These are phyloP conservation scores for Gnomoniopsis smithogilvyi DNA, from an alignment of 2,329 filamentous ascomycete genomes.

Conservation along the genomic window DNA sequence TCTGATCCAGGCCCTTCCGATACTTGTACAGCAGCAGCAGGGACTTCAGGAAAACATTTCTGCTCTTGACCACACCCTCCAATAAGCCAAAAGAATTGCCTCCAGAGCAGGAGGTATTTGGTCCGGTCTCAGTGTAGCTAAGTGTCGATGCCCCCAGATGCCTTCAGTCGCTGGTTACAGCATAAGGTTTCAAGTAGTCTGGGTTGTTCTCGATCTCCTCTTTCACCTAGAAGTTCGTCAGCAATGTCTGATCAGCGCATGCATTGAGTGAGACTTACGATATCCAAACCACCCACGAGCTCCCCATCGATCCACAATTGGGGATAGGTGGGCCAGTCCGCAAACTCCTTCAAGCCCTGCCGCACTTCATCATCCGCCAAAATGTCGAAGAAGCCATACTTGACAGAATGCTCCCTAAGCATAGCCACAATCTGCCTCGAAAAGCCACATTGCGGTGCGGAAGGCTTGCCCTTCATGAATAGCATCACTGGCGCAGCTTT, in stretches of 20 bases:
- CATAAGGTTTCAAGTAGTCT: slow-evolving; percentile 77
- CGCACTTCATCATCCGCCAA: slow-evolving; percentile 95
- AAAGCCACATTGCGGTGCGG: slow-evolving; percentile 94
- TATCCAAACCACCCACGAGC: slow-evolving; percentile 89
- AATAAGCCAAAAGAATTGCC: too few relatives aligned
- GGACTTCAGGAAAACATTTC: too few relatives aligned
- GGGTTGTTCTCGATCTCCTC: slow-evolving; percentile 84
- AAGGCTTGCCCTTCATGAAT: slow-evolving; percentile 99
- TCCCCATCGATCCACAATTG: slow-evolving; percentile 92
- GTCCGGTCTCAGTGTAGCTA: background rate
- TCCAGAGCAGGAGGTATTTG: background rate
- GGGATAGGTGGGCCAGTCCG: slow-evolving; percentile 98
- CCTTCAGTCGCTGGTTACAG: slow-evolving; percentile 41
- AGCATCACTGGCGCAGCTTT: slow-evolving; percentile 97
- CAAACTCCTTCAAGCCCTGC: slow-evolving; percentile 93
- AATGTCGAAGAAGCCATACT: slow-evolving; percentile 99
- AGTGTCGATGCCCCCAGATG: background rate
- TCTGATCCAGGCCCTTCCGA: too few relatives aligned
- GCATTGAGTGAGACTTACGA: slow-evolving; percentile 59
- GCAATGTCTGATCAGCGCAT: background rate
- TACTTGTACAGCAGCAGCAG: too few relatives aligned
- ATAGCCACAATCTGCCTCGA: slow-evolving; percentile 85
- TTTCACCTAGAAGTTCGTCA: slow-evolving; percentile 64
- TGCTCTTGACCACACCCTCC: too few relatives aligned
- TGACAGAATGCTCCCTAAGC: slow-evolving; percentile 82